Conservation (phyloP, 176 grass and related monocot genomes). For the Cymbopogon citratus region DNA sequence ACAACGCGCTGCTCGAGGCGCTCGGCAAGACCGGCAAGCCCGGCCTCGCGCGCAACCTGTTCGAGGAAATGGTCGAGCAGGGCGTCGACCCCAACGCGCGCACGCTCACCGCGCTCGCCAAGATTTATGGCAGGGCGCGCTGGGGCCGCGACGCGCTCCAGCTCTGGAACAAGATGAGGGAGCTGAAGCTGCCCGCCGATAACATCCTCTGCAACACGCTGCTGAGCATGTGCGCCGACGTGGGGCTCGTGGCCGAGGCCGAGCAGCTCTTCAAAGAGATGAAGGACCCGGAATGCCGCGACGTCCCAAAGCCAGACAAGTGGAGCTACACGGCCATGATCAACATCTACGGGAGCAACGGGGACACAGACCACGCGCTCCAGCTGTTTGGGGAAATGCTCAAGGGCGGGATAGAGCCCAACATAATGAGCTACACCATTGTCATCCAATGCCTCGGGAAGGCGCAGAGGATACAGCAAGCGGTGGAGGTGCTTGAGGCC, state of each 20-base stretch:
- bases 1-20: slow-evolving; percentile 84
- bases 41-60: slow-evolving; percentile 66
- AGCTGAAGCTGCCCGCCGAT: slow-evolving; percentile 59
- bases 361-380: slow-evolving; percentile 50
- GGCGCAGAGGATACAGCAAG: slow-evolving; percentile 44
- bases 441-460: slow-evolving; percentile 89
- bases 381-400: slow-evolving; percentile 78
- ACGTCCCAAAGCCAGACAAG: slow-evolving; percentile 50
- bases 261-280: slow-evolving; percentile 84
- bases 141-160: slow-evolving; percentile 73
- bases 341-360: slow-evolving; percentile 73
- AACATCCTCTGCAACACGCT: slow-evolving; percentile 90
- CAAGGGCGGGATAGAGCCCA: slow-evolving; percentile 36
- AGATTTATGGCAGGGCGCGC: slow-evolving; percentile 76
- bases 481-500: slow-evolving; percentile 39
- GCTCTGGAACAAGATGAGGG: slow-evolving; percentile 65
- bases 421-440: slow-evolving; percentile 87
- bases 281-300: slow-evolving; percentile 26
- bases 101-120: slow-evolving; percentile 79
- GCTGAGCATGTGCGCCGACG: slow-evolving; percentile 88
- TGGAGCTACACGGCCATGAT: slow-evolving; percentile 95
- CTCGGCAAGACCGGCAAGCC: slow-evolving; percentile 63
- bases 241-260: slow-evolving; percentile 60
- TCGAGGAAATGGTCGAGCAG: slow-evolving; percentile 63
- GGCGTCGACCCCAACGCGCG: slow-evolving; percentile 73